Evolutionary conservation across 2,329 filamentous ascomycete genomes (phyloP).

Genomic region (Exserohilum turcica): DNA sequence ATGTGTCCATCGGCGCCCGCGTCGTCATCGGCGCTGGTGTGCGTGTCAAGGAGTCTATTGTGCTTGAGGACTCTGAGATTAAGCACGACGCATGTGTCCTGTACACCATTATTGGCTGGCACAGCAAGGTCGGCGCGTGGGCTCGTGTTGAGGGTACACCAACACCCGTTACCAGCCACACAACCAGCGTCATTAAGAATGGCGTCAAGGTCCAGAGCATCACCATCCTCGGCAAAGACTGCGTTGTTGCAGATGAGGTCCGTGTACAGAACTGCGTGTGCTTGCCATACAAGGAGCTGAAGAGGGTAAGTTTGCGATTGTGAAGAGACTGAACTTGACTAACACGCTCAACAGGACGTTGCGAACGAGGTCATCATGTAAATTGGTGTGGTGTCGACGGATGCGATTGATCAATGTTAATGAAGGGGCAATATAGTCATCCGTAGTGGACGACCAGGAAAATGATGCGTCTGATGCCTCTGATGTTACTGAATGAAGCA

Average conservation of each 20-base stretch:
- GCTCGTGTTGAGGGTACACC: constrained; percentile 95
- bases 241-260: constrained; percentile 88
- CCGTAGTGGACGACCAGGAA: constrained; percentile 17
- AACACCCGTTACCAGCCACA: constrained; percentile 83
- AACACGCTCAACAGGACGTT: constrained; percentile 67
- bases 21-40: constrained; percentile 82
- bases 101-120: constrained; percentile 97
- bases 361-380: constrained; percentile 91
- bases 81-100: constrained; percentile 96
- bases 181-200: constrained; percentile 94
- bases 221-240: constrained; percentile 96
- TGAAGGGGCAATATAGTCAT: not conserved
- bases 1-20: constrained; percentile 94
- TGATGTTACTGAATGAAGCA: constrained; percentile 8
- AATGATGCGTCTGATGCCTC: constrained; percentile 2
- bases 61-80: constrained; percentile 92
- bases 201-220: constrained; percentile 98
- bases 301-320: constrained; percentile 70
- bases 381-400: constrained; percentile 20
- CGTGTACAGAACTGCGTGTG: constrained; percentile 98
- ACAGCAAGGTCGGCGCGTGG: constrained; percentile 95
- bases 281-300: constrained; percentile 96
- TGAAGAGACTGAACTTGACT: not conserved
- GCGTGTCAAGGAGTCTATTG: constrained; percentile 93
- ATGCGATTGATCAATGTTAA: not conserved